Conservation (phyloP, 805 yeast species). For the Vanderwaltozyma tropicalis region DNA sequence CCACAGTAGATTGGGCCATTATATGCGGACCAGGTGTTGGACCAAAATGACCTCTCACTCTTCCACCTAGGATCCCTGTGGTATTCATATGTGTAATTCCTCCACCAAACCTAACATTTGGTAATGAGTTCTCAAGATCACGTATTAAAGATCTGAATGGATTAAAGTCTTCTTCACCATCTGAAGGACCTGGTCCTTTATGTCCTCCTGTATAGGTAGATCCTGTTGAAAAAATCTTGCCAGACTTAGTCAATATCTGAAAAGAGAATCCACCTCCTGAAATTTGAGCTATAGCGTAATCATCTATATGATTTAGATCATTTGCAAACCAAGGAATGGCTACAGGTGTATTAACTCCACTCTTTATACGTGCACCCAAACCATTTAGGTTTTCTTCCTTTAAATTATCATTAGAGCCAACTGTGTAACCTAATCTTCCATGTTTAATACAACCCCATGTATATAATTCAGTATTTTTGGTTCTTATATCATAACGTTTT, state of each 20-base stretch:
- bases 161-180: conserved; percentile 27
- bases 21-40: no score
- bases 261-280: conserved; percentile 59
- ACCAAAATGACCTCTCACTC: conserved; percentile 6
- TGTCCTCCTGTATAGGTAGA: conserved; percentile 33
- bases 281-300: conserved; percentile 25
- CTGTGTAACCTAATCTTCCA: conserved; percentile 25
- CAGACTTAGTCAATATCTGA: conserved; percentile 45
- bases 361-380: conserved; percentile 15
- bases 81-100: conserved; percentile 13
- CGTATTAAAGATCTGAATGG: conserved; percentile 22
- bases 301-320: conserved; percentile 8
- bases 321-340: conserved; percentile 21
- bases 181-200: conserved; percentile 33
- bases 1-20: no score
- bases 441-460: conserved; percentile 29
- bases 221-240: conserved; percentile 49
- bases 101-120: conserved; percentile 11
- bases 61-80: conserved; percentile 10
- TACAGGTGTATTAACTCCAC: conserved; percentile 23
- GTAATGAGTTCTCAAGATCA: conserved; percentile 16
- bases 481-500: conserved; percentile 16
- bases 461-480: conserved; percentile 14
- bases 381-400: conserved; percentile 12
- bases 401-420: conserved; percentile 13